Evolutionary conservation across 2,329 filamentous ascomycete genomes (phyloP).

Genomic region (Calonectria pteridis): DNA sequence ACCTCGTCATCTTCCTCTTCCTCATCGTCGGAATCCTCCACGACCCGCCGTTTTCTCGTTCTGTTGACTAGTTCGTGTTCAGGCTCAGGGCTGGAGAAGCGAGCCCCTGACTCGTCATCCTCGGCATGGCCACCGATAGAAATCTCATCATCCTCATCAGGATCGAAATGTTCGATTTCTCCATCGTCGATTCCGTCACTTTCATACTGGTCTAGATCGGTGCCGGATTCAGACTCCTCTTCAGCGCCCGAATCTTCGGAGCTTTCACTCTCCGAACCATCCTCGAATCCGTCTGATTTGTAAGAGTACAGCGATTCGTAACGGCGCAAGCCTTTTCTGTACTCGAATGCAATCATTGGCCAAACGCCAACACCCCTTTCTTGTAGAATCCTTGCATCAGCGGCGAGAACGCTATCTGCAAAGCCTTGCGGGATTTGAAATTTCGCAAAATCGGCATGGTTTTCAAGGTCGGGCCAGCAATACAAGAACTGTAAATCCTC

Average conservation of each 20-base stretch:
- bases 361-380: conserved; percentile 38
- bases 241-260: conserved; percentile 31
- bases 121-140: conserved; percentile 23
- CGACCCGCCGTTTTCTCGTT: not conserved
- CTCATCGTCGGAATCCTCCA: conserved; percentile 8
- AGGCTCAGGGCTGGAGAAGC: conserved; percentile 49
- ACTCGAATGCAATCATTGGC: conserved; percentile 50
- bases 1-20: conserved; percentile 37
- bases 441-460: conserved; percentile 46
- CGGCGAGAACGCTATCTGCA: conserved; percentile 6
- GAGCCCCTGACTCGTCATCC: conserved; percentile 27
- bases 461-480: conserved; percentile 51
- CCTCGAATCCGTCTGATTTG: conserved; percentile 19
- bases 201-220: conserved; percentile 50
- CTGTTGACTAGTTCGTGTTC: conserved; percentile 33
- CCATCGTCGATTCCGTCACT: conserved; percentile 55
- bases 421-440: conserved; percentile 36
- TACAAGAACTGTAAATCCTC: conserved; percentile 43
- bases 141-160: conserved; percentile 45
- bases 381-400: conserved; percentile 12
- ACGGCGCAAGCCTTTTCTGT: conserved; percentile 25
- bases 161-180: conserved; percentile 42
- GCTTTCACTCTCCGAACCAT: conserved; percentile 31
- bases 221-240: conserved; percentile 27
- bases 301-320: conserved; percentile 34